Base-by-base conservation (phyloP, 208 protist genomes). In the Trypanosomatidae sp. region DNA sequence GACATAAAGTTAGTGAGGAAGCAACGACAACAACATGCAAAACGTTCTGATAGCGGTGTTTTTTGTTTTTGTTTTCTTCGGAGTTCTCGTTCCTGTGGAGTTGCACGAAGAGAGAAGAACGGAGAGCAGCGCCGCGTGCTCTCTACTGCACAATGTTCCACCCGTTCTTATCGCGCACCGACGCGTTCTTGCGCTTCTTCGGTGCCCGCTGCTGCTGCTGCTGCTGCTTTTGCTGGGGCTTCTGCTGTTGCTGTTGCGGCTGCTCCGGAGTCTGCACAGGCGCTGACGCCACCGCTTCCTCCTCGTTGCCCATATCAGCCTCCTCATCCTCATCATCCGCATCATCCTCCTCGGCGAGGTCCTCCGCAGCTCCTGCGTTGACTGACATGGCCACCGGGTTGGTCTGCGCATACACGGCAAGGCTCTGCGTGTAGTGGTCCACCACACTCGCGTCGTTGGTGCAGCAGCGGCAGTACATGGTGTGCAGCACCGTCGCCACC, bases 401-500 rank as follows among this genome's bases (percentile, higher is more conserved):
- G n/a, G 84, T 67, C 68, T 83, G 86, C n/a, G 72, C 76, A 74
- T 91, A 96, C 17, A 84, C 62, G 41, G 71, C 59, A 30, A 81
- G 71, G 15, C 74, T 86, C n/a, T 79, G 41, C 53, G 85, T 28
- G 72, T 86, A 96, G 17, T 82, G 85, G 41, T 93, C 80, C 39
- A 93, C 90, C 3, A 72, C 12, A 33, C 73, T 83, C 69, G 79
- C 88, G 70, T 96, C 92, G 52, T 90, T 80, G 66, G 75, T 46
- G 75, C 88, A 93, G 75, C 89, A 94, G 70, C 86, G 82, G 78
- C 86, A 91, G 79, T 96, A 96, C 92, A 96, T 96, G 69, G 89
- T 79, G 79, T 96, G 90, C 62, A 96, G 80, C 39, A 92, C 69
- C 13, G 86, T 83, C 17, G 80, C 82, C 36, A 96, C 90, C 82